Evolutionary conservation across 2,329 filamentous ascomycete species (phyloP).

Genomic region (Calcarisporium arbuscula): DNA sequence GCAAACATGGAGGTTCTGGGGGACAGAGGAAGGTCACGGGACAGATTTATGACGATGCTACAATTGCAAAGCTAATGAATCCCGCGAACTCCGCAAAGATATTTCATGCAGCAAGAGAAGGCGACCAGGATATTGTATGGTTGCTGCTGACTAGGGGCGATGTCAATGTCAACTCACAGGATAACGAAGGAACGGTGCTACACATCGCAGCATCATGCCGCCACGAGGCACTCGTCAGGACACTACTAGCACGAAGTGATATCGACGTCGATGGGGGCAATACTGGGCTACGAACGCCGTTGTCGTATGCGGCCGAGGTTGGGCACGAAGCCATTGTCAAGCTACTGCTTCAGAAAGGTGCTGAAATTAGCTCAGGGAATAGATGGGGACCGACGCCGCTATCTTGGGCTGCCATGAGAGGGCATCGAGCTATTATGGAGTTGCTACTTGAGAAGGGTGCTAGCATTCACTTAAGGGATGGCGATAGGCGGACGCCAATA

Average conservation of each 20-base stretch:
- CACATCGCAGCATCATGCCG: not conserved
- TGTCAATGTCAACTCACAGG: constrained; percentile 1
- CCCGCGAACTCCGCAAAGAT: not conserved
- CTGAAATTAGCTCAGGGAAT: constrained; percentile 1
- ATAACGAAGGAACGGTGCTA: not conserved
- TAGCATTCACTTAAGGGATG: not conserved
- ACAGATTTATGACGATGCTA: not conserved
- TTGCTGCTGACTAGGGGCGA: constrained; percentile 1
- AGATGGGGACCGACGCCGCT: not conserved
- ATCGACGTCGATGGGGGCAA: not conserved
- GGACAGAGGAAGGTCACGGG: not conserved
- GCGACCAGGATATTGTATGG: constrained; percentile 2
- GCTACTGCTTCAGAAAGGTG: constrained; percentile 1
- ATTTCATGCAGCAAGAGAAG: constrained; percentile 1
- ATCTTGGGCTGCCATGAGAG: not conserved
- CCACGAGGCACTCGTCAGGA: not conserved
- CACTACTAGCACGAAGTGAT: not conserved
- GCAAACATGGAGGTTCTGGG: not conserved
- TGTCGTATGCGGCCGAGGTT: constrained; percentile 1
- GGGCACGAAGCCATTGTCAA: constrained; percentile 2
- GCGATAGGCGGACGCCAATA: not conserved
- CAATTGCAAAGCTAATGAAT: not conserved
- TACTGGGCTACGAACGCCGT: not conserved
- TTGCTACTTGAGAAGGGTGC: constrained; percentile 3
- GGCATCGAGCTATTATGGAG: not conserved